These are phyloP conservation scores for Pestalotiopsis sp. DNA, from an alignment of 2,329 filamentous ascomycete species.

Conservation along the genomic window DNA sequence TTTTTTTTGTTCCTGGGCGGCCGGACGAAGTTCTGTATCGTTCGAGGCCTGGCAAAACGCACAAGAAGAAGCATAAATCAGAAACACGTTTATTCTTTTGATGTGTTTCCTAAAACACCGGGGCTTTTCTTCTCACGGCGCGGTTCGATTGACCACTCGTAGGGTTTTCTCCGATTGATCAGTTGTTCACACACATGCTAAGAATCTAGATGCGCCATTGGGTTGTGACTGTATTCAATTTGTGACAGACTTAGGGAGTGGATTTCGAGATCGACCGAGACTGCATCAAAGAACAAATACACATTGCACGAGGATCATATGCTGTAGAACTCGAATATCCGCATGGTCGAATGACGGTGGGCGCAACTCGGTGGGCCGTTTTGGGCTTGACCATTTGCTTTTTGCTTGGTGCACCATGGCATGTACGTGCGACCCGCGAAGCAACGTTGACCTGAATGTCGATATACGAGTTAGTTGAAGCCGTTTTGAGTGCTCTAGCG, in stretches of 20 bases:
- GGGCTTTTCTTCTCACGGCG: neutral
- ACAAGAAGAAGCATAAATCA: constrained; percentile 2
- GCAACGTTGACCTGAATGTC: neutral
- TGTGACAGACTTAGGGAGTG: neutral
- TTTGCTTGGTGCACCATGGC: neutral
- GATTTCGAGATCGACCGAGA: neutral
- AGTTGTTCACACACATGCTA: too few species aligned
- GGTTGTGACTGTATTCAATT: neutral
- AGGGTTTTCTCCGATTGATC: too few species aligned
- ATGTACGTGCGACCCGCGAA: neutral
- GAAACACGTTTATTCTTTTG: constrained; percentile 7
- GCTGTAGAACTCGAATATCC: neutral
- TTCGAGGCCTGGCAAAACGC: too few species aligned
- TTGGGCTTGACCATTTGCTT: neutral
- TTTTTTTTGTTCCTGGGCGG: neutral
- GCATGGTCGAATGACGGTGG: neutral
- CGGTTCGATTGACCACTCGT: neutral
- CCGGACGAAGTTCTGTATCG: too few species aligned
- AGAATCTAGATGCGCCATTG: too few species aligned
- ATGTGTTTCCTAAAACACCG: neutral
- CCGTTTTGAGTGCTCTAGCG: neutral
- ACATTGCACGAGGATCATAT: neutral
- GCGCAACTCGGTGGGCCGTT: neutral
- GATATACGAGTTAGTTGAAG: neutral
- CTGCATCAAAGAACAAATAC: neutral